Evolutionary conservation across 176 grass and related monocot genomes (phyloP).

Genomic region (Echinochloa phyllopogon): DNA sequence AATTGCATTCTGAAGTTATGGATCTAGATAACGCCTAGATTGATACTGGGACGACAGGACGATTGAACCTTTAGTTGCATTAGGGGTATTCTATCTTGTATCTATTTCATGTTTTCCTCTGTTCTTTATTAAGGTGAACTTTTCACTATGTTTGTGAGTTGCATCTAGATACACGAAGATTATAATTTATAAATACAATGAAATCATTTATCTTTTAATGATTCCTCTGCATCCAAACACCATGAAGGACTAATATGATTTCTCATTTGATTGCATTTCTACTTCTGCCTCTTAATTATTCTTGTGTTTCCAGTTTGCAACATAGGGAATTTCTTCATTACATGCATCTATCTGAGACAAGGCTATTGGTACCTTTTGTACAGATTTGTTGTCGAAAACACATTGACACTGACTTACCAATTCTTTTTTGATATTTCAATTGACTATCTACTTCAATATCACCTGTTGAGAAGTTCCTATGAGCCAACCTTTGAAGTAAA

Average conservation of each 20-base stretch:
- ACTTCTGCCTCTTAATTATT: neutral
- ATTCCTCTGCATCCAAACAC: neutral
- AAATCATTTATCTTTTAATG: slow-evolving; percentile 1
- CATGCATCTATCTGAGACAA: neutral
- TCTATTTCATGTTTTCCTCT: neutral
- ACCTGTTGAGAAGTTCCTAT: neutral
- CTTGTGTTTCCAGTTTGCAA: neutral
- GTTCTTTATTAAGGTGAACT: neutral
- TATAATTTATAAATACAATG: neutral
- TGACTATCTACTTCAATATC: neutral
- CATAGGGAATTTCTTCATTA: neutral
- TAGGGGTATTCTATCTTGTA: neutral
- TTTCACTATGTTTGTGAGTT: neutral
- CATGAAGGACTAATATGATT: neutral
- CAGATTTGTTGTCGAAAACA: neutral
- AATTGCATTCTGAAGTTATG: neutral
- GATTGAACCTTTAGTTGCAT: neutral
- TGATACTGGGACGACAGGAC: neutral
- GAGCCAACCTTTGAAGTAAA: neutral
- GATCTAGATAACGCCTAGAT: neutral
- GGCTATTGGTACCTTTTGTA: neutral
- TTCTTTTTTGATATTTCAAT: neutral
- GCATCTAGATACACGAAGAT: neutral
- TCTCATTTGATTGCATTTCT: slow-evolving; percentile 18
- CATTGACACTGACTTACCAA: neutral